These are phyloP conservation scores for Capillidium rhysosporum DNA, from an alignment of 371 early-diverging fungal genomes.

Conservation along the genomic window DNA sequence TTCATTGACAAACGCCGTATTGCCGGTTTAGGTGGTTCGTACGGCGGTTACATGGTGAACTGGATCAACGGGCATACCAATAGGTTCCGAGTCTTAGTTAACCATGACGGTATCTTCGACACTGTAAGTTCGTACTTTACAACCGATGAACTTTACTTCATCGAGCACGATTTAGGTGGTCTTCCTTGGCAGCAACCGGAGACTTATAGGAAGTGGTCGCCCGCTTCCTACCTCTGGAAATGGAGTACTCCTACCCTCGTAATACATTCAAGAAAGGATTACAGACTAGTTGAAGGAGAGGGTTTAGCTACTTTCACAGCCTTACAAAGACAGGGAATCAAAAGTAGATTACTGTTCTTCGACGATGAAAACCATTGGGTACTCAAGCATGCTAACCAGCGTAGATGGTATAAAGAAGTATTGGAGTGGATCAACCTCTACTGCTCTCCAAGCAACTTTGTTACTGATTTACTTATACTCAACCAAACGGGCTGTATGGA, in stretches of 20 bases:
- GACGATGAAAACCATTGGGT: conserved; percentile 60
- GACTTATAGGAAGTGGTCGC: conserved; percentile 45
- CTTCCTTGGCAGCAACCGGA: conserved; percentile 30
- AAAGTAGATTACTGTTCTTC: conserved; percentile 51
- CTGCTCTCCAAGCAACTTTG: too few species aligned
- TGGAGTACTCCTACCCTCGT: conserved; percentile 68
- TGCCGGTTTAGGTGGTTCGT: conserved; percentile 51
- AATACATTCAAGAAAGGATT: conserved; percentile 44
- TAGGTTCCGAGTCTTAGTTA: conserved; percentile 50
- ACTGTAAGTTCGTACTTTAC: conserved; percentile 36
- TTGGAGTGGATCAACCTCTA: conserved; percentile 38
- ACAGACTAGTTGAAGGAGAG: conserved; percentile 43
- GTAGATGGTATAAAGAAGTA: conserved; percentile 58
- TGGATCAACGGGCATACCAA: conserved; percentile 36
- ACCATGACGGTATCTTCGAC: conserved; percentile 65
- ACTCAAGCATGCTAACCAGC: conserved; percentile 13
- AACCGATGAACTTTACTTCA: conserved; percentile 65
- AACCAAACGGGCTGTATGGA: too few species aligned
- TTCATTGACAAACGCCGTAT: conserved; percentile 36
- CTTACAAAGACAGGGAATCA: conserved; percentile 45
- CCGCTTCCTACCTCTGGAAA: conserved; percentile 38
- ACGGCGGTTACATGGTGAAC: conserved; percentile 73
- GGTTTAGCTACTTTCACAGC: conserved; percentile 59
- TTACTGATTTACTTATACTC: too few species aligned
- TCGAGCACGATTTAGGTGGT: conserved; percentile 55